These are phyloP conservation scores for Thalia dealbata DNA, from an alignment of 176 grass and related monocot genomes.

Conservation along the genomic window DNA sequence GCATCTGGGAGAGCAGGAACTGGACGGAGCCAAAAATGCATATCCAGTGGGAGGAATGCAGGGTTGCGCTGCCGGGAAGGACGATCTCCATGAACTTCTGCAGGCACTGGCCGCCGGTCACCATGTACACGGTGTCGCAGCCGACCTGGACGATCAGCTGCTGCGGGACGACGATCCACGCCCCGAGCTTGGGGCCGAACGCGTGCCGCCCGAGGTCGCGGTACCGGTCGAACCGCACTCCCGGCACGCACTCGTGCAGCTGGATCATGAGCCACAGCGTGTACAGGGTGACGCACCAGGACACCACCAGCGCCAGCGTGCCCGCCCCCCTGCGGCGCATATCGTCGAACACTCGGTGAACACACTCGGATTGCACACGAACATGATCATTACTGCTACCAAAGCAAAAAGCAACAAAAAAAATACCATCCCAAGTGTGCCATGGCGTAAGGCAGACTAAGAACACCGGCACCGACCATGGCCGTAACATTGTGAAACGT, in stretches of 20 bases:
- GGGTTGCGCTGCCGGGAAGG: neutral
- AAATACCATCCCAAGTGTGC: slow-evolving; percentile 24
- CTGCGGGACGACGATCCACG: slow-evolving; percentile 4
- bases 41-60: slow-evolving; percentile 14
- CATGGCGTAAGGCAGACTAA: slow-evolving; percentile 19
- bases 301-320: slow-evolving; percentile 16
- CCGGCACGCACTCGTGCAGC: slow-evolving; percentile 25
- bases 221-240: slow-evolving; percentile 19
- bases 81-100: slow-evolving; percentile 15
- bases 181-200: slow-evolving; percentile 9
- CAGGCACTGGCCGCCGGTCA: slow-evolving; percentile 12
- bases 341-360: neutral
- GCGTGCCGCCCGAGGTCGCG: slow-evolving; percentile 18
- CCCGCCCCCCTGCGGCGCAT: slow-evolving; percentile 12
- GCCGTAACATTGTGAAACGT: slow-evolving; percentile 22
- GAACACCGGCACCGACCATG: slow-evolving; percentile 27
- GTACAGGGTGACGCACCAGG: slow-evolving; percentile 28
- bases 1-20: slow-evolving; percentile 14
- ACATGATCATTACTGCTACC: no score
- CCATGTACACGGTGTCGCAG: slow-evolving; percentile 20
- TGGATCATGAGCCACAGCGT: slow-evolving; percentile 24
- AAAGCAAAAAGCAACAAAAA: no score
- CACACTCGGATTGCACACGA: neutral
- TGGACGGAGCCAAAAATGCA: slow-evolving; percentile 14
- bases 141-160: slow-evolving; percentile 14